phyloP scores from a whole-genome alignment of 768 basidiomycete genomes.

The Trametes meyenii region DNA sequence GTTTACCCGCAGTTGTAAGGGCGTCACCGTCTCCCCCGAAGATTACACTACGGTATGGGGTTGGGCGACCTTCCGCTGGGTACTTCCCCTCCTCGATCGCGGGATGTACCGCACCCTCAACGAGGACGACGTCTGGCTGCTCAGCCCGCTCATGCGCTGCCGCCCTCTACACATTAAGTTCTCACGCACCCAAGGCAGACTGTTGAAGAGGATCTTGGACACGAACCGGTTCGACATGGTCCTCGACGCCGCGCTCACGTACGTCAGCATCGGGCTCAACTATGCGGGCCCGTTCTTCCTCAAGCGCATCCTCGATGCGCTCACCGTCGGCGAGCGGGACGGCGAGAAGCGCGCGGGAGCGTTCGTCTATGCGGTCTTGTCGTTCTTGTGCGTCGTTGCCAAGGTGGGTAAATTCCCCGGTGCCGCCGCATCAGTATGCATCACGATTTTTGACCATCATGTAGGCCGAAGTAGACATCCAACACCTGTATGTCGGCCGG shows the following conservation, averaged over 20 bases:
- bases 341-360: constrained; percentile 58
- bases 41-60: constrained; percentile 74
- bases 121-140: constrained; percentile 71
- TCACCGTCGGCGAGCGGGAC: constrained; percentile 36
- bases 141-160: constrained; percentile 70
- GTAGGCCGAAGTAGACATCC: constrained; percentile 66
- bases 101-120: constrained; percentile 57
- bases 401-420: constrained; percentile 45
- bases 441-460: background rate
- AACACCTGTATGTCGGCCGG: constrained; percentile 80
- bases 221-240: constrained; percentile 51
- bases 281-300: constrained; percentile 87
- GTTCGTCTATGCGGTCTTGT: constrained; percentile 78
- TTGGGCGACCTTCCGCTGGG: constrained; percentile 76
- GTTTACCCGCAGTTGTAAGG: constrained; percentile 38
- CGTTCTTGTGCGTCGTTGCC: constrained; percentile 60
- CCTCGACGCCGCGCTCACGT: constrained; percentile 68
- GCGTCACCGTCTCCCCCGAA: constrained; percentile 60
- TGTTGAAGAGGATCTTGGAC: constrained; percentile 47
- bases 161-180: constrained; percentile 62
- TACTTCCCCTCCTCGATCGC: constrained; percentile 61
- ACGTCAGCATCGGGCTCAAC: constrained; percentile 71
- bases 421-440: background rate
- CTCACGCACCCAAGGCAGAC: constrained; percentile 38
- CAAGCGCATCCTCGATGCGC: constrained; percentile 69